Evolutionary conservation across 805 yeast species (phyloP).

Genomic region (Lipomyces kockii): DNA sequence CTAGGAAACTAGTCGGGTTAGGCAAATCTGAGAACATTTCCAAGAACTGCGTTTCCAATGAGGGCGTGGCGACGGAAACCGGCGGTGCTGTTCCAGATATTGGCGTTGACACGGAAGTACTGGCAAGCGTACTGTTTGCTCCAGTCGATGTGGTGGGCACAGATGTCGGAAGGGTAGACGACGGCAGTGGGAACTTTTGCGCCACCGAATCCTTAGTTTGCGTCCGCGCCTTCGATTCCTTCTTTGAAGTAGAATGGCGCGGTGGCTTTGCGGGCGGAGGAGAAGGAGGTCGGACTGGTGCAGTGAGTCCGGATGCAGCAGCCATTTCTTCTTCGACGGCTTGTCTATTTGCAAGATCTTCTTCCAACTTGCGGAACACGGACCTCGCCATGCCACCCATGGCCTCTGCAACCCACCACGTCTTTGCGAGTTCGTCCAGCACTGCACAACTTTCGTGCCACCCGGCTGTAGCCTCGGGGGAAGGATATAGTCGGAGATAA

Average conservation of each 20-base stretch:
- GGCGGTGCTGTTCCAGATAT: neutral
- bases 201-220: too few species aligned
- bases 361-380: constrained; percentile 40
- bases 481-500: constrained; percentile 44
- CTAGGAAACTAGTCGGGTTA: constrained; percentile 45
- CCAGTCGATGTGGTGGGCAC: neutral
- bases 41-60: constrained; percentile 41
- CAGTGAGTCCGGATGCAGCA: neutral
- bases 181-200: neutral
- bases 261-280: neutral
- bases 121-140: neutral
- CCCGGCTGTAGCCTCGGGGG: constrained; percentile 40
- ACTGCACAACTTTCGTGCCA: constrained; percentile 43
- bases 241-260: neutral
- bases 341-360: constrained; percentile 24
- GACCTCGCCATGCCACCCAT: constrained; percentile 46
- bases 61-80: constrained; percentile 2
- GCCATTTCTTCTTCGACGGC: constrained; percentile 11
- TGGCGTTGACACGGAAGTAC: neutral
- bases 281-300: neutral
- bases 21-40: constrained; percentile 46
- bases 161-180: constrained; percentile 1
- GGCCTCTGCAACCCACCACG: constrained; percentile 48
- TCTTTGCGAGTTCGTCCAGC: constrained; percentile 40
- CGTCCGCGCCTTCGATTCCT: neutral